Base-by-base conservation (phyloP, 2,329 filamentous ascomycete genomes). In the Metarhizium sp. region DNA sequence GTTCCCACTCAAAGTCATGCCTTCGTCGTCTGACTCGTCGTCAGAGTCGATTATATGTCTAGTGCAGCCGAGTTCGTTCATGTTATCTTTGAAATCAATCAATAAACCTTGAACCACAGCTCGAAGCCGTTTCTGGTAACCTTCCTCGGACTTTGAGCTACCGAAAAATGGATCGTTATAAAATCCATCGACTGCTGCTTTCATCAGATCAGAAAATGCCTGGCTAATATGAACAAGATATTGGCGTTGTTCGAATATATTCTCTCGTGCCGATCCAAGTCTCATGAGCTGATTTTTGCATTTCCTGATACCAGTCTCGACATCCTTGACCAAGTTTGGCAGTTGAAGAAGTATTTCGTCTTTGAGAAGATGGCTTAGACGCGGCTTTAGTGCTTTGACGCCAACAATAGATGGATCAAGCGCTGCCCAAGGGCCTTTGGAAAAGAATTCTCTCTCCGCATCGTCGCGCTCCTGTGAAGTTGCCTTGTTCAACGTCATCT, bases 141-240 rank as follows among this genome's bases (percentile, higher is more conserved):
- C 72, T 0, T 58, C 16, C 1, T 59, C 50, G 0, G 66, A 64
- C 10, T 65, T 55, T 0, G 69, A 62, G 30, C 67, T 62, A 5
- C 66, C 70, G 57, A 84, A 84, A 64, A 84, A 85, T 0, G 59
- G 16, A 57, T 78, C 66, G 1, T 67, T 72, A 56, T 84, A 85
- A 0, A 67, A 69, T 0, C 81, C 81, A n/a, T 78, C 71, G 0
- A 77, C 62, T 0, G 78, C 75, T 3, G 69, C 68, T 52, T 70
- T 74, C 4, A 78, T 58, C 3, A 82, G 66, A 2, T 63, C 61
- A 8, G 74, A 71, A 54, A 79, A 79, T 0, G 61, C 55, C 54
- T 74, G 67, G 55, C 75, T 75, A 8, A 80, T 67, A 2, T 69
- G 61, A 16, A 76, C 67, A 4, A 85, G 67, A 25, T 77, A 75